phyloP scores from a whole-genome alignment of 2,329 filamentous ascomycete genomes.

The Venturia asperata region DNA sequence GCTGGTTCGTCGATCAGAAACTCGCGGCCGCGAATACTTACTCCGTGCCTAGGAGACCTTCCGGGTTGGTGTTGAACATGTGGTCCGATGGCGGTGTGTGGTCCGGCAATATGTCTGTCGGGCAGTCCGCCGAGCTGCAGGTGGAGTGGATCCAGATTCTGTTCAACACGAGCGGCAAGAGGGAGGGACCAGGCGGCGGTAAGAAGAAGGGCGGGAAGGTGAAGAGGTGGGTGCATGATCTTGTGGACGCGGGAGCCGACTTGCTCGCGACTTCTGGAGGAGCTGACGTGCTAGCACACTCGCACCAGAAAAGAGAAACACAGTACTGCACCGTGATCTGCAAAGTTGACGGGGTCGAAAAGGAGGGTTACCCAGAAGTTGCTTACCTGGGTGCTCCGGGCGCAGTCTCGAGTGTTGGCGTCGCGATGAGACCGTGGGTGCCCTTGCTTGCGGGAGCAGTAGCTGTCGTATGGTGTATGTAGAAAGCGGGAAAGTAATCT shows the following conservation, averaged over 20 bases:
- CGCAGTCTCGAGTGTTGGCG: conserved; percentile 16
- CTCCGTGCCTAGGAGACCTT: too few relatives aligned
- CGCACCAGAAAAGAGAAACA: conserved; percentile 21
- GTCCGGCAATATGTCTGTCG: too few relatives aligned
- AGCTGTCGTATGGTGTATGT: conserved; percentile 17
- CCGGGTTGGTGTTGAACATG: too few relatives aligned
- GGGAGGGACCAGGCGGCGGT: too few relatives aligned
- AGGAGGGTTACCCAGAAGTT: conserved; percentile 31
- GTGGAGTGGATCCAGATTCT: too few relatives aligned
- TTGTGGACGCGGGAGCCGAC: neutral
- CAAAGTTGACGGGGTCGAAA: conserved; percentile 32
- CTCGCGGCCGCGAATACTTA: conserved; percentile 48
- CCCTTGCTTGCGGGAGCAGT: conserved; percentile 18
- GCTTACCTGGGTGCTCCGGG: conserved; percentile 21
- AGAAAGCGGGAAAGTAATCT: neutral
- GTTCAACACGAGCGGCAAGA: too few relatives aligned
- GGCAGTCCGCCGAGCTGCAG: too few relatives aligned
- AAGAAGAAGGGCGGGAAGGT: conserved; percentile 19
- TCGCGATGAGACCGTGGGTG: conserved; percentile 15
- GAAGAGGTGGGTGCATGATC: conserved; percentile 23
- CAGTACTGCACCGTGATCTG: conserved; percentile 31
- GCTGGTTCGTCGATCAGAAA: conserved; percentile 50
- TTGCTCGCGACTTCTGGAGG: too few relatives aligned
- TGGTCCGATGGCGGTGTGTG: too few relatives aligned
- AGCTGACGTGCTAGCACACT: too few relatives aligned